Evolutionary conservation across 2,329 filamentous ascomycete genomes (phyloP), one percentile per base, ranked within the genome.

Genomic region (Geosmithia flava): DNA sequence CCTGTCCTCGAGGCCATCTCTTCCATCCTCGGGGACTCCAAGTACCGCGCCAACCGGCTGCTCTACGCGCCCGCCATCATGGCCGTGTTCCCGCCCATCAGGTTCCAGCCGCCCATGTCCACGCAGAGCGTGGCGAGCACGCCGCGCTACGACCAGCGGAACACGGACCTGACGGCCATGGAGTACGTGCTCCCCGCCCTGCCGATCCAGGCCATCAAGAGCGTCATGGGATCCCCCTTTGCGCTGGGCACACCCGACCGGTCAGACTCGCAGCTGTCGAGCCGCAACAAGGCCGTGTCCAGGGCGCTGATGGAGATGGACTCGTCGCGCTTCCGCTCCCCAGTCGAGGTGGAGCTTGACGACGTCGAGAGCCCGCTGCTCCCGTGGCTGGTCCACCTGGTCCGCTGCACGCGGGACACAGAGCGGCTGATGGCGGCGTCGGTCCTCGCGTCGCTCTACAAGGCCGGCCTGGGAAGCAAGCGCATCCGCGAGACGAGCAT

Each of bases 1-100:
- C 79, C 80, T 10, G 76, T 95, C 17, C 67, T 97, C 7, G 83
- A 88, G 52, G 87, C 90, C 0, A 78, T 95, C 46, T 76, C 81
- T 19, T 76, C 81, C 44, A 84, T 96, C 45, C 77, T 95, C 46
- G 77, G 81, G 51, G 80, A 87, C 56, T 96, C 91, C 1, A 83
- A 82, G 54, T 86, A 83, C 62, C 79, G 88, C 48, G 82, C 87
- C 10, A 83, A 83, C 53, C 78, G 87, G 56, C 74, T 87, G 45
- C 65, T 84, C 42, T 82, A 77, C 50, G 83, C 84, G 1, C 83
- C 83, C 2, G 75, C 80, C 0, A 78, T 89, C 41, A 66, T 86
- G 49, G 78, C 82, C 19, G 76, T 86, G 11, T 85, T 88, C 51
- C 83, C 83, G 2, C 71, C 72, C 42, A 64, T 75, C 40, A 75